These are phyloP conservation scores for Aspergillus kassunensis DNA, from an alignment of 495 filamentous ascomycete genomes.

Conservation along the genomic window DNA sequence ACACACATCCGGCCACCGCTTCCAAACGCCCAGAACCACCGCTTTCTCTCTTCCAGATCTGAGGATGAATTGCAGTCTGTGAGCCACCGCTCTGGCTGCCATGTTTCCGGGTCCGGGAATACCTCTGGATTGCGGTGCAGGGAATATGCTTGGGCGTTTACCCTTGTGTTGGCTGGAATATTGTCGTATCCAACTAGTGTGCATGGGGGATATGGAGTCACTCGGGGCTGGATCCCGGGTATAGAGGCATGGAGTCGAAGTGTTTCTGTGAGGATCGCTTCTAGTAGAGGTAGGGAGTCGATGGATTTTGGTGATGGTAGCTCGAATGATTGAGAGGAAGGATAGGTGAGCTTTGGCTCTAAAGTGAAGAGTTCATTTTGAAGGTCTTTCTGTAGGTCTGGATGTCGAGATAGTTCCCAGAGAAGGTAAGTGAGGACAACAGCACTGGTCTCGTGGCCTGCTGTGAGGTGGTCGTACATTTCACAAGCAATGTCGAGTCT, in stretches of 20 bases:
- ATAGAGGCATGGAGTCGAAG: slow-evolving; percentile 71
- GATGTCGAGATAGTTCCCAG: slow-evolving; percentile 60
- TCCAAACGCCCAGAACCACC: slow-evolving; percentile 84
- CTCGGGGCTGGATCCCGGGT: slow-evolving; percentile 70
- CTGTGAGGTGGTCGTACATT: slow-evolving; percentile 70
- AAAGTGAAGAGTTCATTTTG: slow-evolving; percentile 59
- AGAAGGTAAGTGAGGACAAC: slow-evolving; percentile 68
- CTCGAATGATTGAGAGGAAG: slow-evolving; percentile 15
- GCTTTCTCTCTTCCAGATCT: slow-evolving; percentile 51
- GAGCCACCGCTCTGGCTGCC: slow-evolving; percentile 62
- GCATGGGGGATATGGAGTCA: slow-evolving; percentile 54
- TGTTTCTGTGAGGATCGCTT: slow-evolving; percentile 73
- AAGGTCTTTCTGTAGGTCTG: slow-evolving; percentile 53
- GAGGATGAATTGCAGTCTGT: slow-evolving; percentile 28
- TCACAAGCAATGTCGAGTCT: slow-evolving; percentile 61
- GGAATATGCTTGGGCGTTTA: slow-evolving; percentile 67
- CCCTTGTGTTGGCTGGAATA: slow-evolving; percentile 62
- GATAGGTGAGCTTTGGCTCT: slow-evolving; percentile 27
- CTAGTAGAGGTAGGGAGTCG: slow-evolving; percentile 66
- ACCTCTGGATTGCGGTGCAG: slow-evolving; percentile 63
- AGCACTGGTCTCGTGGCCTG: slow-evolving; percentile 75
- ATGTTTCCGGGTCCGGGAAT: slow-evolving; percentile 57
- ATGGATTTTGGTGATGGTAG: slow-evolving; percentile 59
- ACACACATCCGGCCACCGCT: slow-evolving; percentile 83
- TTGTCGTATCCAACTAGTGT: slow-evolving; percentile 49